phyloP scores from a whole-genome alignment of 148 eudicot genomes.

The Drosera capensis region DNA sequence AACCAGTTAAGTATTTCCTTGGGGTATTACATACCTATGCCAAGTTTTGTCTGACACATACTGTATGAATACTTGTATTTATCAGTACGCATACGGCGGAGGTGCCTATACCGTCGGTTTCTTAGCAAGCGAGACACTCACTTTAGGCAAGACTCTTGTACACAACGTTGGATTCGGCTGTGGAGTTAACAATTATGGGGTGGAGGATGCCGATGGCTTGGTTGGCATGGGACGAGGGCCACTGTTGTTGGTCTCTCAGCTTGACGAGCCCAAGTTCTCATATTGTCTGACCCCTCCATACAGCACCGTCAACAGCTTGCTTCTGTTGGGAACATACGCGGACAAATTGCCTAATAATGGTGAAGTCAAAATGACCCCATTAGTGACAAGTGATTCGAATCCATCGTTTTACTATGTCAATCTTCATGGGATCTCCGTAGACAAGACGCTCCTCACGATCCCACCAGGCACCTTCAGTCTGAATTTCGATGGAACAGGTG shows the following conservation, averaged over 20 bases:
- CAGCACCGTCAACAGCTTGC: conserved; percentile 30
- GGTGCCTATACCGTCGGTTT: conserved; percentile 56
- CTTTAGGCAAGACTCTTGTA: conserved; percentile 27
- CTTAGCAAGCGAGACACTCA: conserved; percentile 56
- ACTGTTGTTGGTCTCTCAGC: conserved; percentile 55
- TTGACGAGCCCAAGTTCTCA: conserved; percentile 53
- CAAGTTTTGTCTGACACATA: conserved; percentile 27
- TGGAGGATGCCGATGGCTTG: conserved; percentile 53
- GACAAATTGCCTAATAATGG: conserved; percentile 3
- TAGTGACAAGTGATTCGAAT: conserved; percentile 37
- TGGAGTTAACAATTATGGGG: conserved; percentile 64
- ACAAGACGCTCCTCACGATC: conserved; percentile 32
- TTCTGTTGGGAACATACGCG: conserved; percentile 47
- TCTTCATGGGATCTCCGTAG: conserved; percentile 72
- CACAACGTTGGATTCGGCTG: conserved; percentile 63
- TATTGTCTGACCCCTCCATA: conserved; percentile 54
- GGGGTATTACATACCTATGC: conserved; percentile 42
- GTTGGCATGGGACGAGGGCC: conserved; percentile 84
- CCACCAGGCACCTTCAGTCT: conserved; percentile 35
- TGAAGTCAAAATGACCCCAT: conserved; percentile 26
- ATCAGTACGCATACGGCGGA: conserved; percentile 39
- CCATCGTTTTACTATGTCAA: conserved; percentile 66
- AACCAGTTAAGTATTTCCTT: too few relatives aligned
- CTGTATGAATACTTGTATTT: conserved; percentile 58
- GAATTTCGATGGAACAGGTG: conserved; percentile 55